These are phyloP conservation scores for Liriodendron chinense DNA, from an alignment of 164 flowering plant genomes.

Conservation along the genomic window DNA sequence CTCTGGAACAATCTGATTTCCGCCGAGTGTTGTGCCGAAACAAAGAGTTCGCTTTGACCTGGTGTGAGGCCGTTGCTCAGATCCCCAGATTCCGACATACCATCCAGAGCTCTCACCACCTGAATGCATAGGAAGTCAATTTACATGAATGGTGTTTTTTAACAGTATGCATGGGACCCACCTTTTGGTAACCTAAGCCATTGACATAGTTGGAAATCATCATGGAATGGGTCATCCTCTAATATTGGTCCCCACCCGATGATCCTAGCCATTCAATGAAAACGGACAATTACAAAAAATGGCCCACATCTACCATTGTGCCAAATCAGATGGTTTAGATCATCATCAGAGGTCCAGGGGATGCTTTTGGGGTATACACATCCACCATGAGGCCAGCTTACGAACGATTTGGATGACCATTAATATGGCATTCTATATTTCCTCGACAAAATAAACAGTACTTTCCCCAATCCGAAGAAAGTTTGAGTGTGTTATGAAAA, in stretches of 20 bases:
- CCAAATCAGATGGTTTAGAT: background rate
- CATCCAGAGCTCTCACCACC: slow-evolving; percentile 77
- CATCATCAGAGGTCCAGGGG: background rate
- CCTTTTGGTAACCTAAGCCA: background rate
- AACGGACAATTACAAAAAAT: background rate
- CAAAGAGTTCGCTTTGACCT: slow-evolving; percentile 65
- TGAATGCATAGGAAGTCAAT: slow-evolving; percentile 19
- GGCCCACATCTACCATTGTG: background rate
- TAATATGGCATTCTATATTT: background rate
- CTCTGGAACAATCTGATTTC: slow-evolving; percentile 76
- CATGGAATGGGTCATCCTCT: background rate
- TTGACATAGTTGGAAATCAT: background rate
- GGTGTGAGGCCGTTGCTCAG: slow-evolving; percentile 74
- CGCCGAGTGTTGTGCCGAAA: slow-evolving; percentile 66
- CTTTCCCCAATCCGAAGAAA: background rate
- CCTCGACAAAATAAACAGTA: background rate
- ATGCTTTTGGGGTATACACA: background rate
- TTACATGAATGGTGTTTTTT: background rate
- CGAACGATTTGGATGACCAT: background rate
- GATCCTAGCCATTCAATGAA: background rate
- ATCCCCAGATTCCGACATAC: slow-evolving; percentile 40
- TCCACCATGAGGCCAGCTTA: background rate
- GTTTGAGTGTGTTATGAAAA: background rate
- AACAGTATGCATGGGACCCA: background rate
- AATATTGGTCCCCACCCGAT: background rate